Evolutionary conservation across 208 protist species (phyloP).

Genomic region (Crithidia bombi): DNA sequence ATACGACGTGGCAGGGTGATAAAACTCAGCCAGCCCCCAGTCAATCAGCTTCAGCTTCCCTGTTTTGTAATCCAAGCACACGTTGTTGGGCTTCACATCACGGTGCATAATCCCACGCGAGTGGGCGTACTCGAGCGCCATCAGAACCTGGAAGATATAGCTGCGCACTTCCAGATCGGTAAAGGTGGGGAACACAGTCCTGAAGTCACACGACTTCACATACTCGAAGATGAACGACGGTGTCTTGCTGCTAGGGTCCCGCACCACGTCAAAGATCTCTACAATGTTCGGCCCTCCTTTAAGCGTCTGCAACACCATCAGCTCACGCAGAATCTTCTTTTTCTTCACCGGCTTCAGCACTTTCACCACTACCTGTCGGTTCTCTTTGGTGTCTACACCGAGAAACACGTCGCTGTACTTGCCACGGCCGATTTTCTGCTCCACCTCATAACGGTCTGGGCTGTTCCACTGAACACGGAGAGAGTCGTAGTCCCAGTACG

Average conservation of each 20-base stretch:
- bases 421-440: conserved; percentile 95
- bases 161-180: conserved; percentile 97
- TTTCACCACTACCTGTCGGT: conserved; percentile 97
- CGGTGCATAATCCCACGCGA: conserved; percentile 99
- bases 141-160: conserved; percentile 98
- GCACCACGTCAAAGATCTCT: conserved; percentile 97
- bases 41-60: conserved; percentile 98
- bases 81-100: conserved; percentile 99
- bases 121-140: conserved; percentile 97
- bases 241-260: conserved; percentile 97
- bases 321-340: conserved; percentile 99
- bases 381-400: conserved; percentile 91
- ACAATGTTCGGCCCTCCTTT: conserved; percentile 99
- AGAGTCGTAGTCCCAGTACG: conserved; percentile 96
- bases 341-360: conserved; percentile 99
- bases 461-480: conserved; percentile 93
- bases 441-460: conserved; percentile 98
- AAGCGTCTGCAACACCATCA: conserved; percentile 99
- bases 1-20: conserved; percentile 97
- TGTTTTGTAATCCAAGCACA: conserved; percentile 98
- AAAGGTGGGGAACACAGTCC: conserved; percentile 97
- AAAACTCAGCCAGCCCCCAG: conserved; percentile 99
- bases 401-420: conserved; percentile 99
- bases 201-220: conserved; percentile 98
- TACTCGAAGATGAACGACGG: conserved; percentile 99